phyloP scores from a whole-genome alignment of 2,329 filamentous ascomycete species.

The Beauveria brongniartii region DNA sequence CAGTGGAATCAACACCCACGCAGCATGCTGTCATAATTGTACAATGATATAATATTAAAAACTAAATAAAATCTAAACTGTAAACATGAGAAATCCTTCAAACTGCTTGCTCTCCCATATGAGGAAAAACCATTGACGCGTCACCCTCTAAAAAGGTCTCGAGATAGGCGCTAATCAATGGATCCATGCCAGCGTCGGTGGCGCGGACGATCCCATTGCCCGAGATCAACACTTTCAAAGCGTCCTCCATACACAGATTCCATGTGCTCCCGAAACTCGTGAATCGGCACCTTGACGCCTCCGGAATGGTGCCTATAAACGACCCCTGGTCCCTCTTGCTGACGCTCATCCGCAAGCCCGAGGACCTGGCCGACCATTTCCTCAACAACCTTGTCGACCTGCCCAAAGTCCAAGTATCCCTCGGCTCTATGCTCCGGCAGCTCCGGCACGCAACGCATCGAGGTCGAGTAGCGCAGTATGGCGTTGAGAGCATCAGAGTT shows the following conservation, averaged over 20 bases:
- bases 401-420: neutral
- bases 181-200: constrained; percentile 13
- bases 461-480: constrained; percentile 12
- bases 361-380: neutral
- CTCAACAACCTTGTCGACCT: neutral
- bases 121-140: constrained; percentile 13
- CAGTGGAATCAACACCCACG: neutral
- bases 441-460: constrained; percentile 13
- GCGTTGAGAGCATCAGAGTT: constrained; percentile 12
- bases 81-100: neutral
- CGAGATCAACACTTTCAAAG: constrained; percentile 12
- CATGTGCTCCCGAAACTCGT: constrained; percentile 13
- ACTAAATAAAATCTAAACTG: neutral
- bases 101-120: constrained; percentile 11
- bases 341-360: neutral
- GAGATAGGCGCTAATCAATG: constrained; percentile 14
- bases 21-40: too few species aligned
- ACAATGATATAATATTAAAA: neutral
- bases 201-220: constrained; percentile 12
- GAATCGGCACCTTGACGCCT: constrained; percentile 11
- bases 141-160: constrained; percentile 13
- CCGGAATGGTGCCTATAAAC: constrained; percentile 12
- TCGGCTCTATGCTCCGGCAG: neutral
- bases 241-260: constrained; percentile 9
- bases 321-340: neutral